Evolutionary conservation across 176 grass and related monocot species (phyloP).

Genomic region (Carex scoparia): DNA sequence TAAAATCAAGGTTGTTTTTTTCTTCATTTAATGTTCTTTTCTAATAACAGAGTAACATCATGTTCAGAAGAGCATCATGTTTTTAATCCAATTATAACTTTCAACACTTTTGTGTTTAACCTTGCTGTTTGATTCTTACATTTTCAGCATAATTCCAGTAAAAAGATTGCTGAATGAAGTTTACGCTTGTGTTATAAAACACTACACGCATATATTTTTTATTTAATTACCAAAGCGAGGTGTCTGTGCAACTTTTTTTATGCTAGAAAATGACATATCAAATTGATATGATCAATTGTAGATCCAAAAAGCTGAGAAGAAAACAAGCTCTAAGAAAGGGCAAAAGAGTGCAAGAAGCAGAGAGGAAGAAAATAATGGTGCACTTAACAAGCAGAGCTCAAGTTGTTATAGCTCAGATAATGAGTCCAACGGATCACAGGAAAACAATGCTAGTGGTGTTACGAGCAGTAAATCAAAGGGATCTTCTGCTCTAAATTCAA

Average conservation of each 20-base stretch:
- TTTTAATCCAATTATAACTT: not conserved
- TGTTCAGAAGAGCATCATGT: not conserved
- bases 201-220: not conserved
- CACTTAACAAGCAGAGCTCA: slow-evolving; percentile 21
- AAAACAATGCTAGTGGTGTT: slow-evolving; percentile 29
- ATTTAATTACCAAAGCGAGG: not conserved
- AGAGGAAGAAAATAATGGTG: slow-evolving; percentile 25
- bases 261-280: not conserved
- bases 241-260: not conserved
- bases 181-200: not conserved
- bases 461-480: slow-evolving; percentile 19
- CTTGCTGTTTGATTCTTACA: not conserved
- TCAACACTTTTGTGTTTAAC: not conserved
- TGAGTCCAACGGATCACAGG: slow-evolving; percentile 37
- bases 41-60: not conserved
- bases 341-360: slow-evolving; percentile 20
- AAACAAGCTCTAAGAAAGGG: slow-evolving; percentile 22
- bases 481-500: slow-evolving; percentile 5
- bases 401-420: slow-evolving; percentile 40
- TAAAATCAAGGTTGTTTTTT: not conserved
- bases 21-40: not conserved
- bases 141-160: not conserved
- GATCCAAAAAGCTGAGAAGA: slow-evolving; percentile 23
- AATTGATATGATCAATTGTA: slow-evolving; percentile 15
- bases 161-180: not conserved